These are phyloP conservation scores for Barnettozyma botsteinii DNA, from an alignment of 805 yeast species.

Conservation along the genomic window DNA sequence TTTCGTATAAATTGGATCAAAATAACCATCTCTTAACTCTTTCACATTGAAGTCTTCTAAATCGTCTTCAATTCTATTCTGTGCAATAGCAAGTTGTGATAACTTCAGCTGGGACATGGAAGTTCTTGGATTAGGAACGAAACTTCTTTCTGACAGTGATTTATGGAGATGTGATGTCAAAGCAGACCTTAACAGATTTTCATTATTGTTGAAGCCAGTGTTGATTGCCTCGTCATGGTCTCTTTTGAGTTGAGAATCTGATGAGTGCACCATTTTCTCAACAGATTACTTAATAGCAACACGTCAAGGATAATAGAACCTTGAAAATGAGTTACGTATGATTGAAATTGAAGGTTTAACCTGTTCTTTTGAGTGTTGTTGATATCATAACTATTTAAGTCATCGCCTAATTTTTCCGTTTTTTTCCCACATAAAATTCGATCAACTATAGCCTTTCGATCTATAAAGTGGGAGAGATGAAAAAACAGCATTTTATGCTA, in stretches of 20 bases:
- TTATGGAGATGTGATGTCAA: neutral
- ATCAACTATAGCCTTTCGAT: too few relatives aligned
- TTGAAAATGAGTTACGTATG: too few relatives aligned
- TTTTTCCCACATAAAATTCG: too few relatives aligned
- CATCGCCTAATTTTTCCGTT: too few relatives aligned
- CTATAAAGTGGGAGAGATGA: too few relatives aligned
- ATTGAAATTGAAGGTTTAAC: too few relatives aligned
- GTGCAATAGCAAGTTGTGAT: constrained; percentile 20
- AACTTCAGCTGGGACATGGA: constrained; percentile 33
- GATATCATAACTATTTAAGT: too few relatives aligned
- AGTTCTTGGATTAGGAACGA: constrained; percentile 22
- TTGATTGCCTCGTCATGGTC: neutral
- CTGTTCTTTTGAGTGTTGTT: too few relatives aligned
- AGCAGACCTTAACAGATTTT: constrained; percentile 1
- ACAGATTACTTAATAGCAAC: neutral
- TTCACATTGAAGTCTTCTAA: constrained; percentile 34
- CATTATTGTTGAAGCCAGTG: neutral
- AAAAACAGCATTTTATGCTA: too few relatives aligned
- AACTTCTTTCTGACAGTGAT: neutral
- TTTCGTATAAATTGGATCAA: constrained; percentile 39
- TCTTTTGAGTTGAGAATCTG: neutral
- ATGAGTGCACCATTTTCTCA: neutral
- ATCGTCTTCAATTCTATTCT: constrained; percentile 13
- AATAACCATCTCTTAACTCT: constrained; percentile 44
- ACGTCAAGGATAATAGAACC: too few relatives aligned